Conservation (phyloP, 768 basidiomycete species). For the Leccinellum albellum region DNA sequence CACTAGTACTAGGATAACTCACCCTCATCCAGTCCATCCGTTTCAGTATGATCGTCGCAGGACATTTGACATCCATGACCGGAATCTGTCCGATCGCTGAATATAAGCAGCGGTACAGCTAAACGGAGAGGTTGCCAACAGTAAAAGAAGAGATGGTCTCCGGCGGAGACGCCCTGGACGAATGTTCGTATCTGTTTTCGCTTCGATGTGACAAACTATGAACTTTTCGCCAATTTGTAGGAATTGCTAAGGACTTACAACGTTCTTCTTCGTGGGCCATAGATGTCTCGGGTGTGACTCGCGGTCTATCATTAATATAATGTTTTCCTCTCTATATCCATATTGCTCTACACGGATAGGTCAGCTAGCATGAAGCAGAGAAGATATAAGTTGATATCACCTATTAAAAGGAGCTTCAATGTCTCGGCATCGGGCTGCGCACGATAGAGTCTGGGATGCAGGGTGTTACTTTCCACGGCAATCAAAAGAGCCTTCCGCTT, state of each 20-base stretch:
- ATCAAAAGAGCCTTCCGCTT: slow-evolving; percentile 24
- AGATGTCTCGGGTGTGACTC: slow-evolving; percentile 19
- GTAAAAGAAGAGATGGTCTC: slow-evolving; percentile 56
- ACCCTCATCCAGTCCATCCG: slow-evolving; percentile 56
- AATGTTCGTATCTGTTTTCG: slow-evolving; percentile 40
- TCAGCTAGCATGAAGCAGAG: neutral
- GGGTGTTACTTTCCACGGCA: slow-evolving; percentile 11
- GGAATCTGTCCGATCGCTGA: slow-evolving; percentile 34
- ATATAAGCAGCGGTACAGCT: neutral
- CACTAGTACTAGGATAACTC: neutral
- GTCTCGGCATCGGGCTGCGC: slow-evolving; percentile 16
- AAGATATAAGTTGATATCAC: slow-evolving; percentile 5
- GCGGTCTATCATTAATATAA: slow-evolving; percentile 43
- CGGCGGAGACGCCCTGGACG: slow-evolving; percentile 40
- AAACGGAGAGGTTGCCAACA: slow-evolving; percentile 33
- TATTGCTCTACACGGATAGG: slow-evolving; percentile 30
- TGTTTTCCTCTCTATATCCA: slow-evolving; percentile 36
- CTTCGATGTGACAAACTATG: slow-evolving; percentile 25
- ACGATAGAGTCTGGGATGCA: slow-evolving; percentile 1
- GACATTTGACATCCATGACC: slow-evolving; percentile 48
- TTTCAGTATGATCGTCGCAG: slow-evolving; percentile 42
- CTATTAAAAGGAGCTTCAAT: slow-evolving; percentile 20
- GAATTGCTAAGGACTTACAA: slow-evolving; percentile 33
- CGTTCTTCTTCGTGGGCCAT: slow-evolving; percentile 42
- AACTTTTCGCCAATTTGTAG: neutral